Evolutionary conservation across 768 basidiomycete genomes (phyloP), one percentile per base, ranked within the genome.

Genomic region (Gloeophyllum trabeum): DNA sequence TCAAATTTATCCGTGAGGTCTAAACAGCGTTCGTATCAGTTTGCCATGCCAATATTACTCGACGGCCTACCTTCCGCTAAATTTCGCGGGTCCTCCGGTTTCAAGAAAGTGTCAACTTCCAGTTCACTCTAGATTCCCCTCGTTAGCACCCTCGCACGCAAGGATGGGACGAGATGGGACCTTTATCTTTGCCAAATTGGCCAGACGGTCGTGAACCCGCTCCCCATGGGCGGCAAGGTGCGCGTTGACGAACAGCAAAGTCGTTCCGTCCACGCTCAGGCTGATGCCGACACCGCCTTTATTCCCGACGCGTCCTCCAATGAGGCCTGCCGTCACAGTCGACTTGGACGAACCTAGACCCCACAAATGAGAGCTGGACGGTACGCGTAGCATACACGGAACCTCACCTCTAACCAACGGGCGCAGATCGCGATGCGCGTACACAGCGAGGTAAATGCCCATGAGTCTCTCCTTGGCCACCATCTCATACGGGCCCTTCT

Each of bases 221-320:
- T 75, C 81, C 57, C 83, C 83, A 46, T 88, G 86, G 6, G 87
- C 87, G 16, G 93, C 87, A 20, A 96, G 66, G 59, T 97, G 93
- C 0, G 88, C 84, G 51, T 94, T 96, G 51, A 96, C 61, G 58
- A 97, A 94, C 10, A 97, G 66, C 35, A 96, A 69, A 0, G 88
- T 83, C 19, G 76, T 80, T n/a, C 80, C 82, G 37, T 76, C 79
- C 16, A 97, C 65, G 49, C 90, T 81, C 35, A 94, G 60, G 46
- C 83, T 86, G 47, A 96, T 81, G n/a, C 88, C 92, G 20, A 93
- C 87, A 13, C 84, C 88, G 1, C 93, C 76, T 56, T 97, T 97
- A 56, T 97, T 97, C 4, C 93, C 93, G 2, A 96, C 70, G 37
- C 93, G 65, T 0, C 93, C 93, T 2, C 89, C 89, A 21, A 94